Evolutionary conservation across 208 protist species (phyloP).

Genomic region (Sergeia podlipaevii): DNA sequence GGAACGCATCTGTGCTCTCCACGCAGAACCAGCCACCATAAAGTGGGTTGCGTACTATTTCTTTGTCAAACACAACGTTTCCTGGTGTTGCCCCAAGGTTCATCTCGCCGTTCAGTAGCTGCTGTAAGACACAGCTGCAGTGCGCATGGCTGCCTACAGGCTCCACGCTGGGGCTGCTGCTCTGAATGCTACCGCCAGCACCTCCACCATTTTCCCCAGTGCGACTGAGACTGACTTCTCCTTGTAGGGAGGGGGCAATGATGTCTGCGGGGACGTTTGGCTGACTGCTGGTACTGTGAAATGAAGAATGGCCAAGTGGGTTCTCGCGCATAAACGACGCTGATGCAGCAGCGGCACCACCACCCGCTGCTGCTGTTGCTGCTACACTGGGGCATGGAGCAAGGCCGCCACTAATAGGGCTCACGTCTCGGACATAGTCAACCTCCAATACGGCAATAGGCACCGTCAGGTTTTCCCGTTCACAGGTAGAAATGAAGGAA

Average conservation of each 20-base stretch:
- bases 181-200: too few species aligned
- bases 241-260: neutral
- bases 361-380: neutral
- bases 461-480: neutral
- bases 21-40: slow-evolving; percentile 68
- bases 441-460: slow-evolving; percentile 59
- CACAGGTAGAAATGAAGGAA: neutral
- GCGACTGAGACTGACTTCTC: neutral
- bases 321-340: slow-evolving; percentile 12
- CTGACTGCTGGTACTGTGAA: too few species aligned
- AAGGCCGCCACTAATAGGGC: neutral
- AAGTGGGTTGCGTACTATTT: slow-evolving; percentile 32
- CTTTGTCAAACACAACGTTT: slow-evolving; percentile 29
- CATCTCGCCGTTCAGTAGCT: slow-evolving; percentile 3
- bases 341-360: slow-evolving; percentile 7
- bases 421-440: slow-evolving; percentile 17
- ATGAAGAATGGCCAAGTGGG: neutral
- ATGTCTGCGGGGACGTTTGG: too few species aligned
- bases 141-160: too few species aligned
- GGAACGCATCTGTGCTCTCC: slow-evolving; percentile 52
- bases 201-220: too few species aligned
- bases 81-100: slow-evolving; percentile 13
- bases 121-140: neutral
- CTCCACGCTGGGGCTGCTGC: too few species aligned
- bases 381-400: neutral